Conservation (phyloP, 495 filamentous ascomycete species). For the Pyrenula massariospora region DNA sequence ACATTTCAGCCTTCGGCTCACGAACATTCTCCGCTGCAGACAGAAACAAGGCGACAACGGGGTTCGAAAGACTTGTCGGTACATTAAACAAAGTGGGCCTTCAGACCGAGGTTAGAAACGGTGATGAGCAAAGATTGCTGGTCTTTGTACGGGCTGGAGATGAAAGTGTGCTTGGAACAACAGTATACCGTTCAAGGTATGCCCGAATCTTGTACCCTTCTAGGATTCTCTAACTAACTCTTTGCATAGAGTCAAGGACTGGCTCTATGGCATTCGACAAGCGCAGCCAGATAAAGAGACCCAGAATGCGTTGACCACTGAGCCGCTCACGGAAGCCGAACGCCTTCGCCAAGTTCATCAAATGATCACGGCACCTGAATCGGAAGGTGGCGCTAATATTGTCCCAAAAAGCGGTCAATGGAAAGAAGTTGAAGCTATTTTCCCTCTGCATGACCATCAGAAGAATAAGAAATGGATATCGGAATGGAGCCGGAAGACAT, state of each 20-base stretch:
- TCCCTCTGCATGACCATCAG: conserved; percentile 75
- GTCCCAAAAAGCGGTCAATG: conserved; percentile 72
- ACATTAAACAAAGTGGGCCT: conserved; percentile 64
- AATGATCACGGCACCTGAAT: conserved; percentile 69
- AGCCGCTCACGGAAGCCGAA: conserved; percentile 76
- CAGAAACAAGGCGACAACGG: conserved; percentile 50
- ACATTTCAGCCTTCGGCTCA: neutral
- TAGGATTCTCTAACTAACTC: neutral
- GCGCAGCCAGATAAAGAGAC: conserved; percentile 51
- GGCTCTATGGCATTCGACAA: conserved; percentile 82
- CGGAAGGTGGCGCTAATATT: conserved; percentile 84
- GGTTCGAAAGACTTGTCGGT: conserved; percentile 64
- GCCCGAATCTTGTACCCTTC: conserved; percentile 5
- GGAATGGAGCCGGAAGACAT: conserved; percentile 73
- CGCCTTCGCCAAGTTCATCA: conserved; percentile 73
- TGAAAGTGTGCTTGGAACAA: conserved; percentile 21
- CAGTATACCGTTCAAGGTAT: conserved; percentile 59
- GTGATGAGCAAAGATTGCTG: conserved; percentile 63
- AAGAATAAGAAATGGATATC: conserved; percentile 90
- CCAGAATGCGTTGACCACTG: conserved; percentile 32
- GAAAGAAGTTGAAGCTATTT: conserved; percentile 74
- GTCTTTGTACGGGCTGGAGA: conserved; percentile 65
- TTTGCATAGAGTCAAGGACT: conserved; percentile 69
- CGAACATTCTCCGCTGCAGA: conserved; percentile 28
- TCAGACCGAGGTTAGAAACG: conserved; percentile 73